Evolutionary conservation across 345 rosid species (phyloP).

Genomic region (Balakata baccata): DNA sequence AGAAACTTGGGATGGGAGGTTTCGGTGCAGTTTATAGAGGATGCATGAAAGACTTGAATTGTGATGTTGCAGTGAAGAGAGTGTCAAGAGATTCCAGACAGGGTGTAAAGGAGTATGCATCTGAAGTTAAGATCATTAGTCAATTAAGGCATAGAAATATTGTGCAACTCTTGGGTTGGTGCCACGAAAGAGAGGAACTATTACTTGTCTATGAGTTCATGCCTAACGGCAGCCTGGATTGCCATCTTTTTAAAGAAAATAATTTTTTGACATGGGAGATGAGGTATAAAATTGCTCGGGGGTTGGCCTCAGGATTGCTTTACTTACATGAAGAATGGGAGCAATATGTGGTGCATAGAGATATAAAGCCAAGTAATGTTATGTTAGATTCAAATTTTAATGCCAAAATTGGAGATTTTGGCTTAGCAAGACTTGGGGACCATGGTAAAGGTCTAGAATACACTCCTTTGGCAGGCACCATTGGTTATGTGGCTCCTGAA

Average conservation of each 20-base stretch:
- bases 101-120: no score
- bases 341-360: slow-evolving; percentile 12
- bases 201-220: slow-evolving; percentile 11
- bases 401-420: slow-evolving; percentile 14
- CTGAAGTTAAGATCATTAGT: no score
- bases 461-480: no score
- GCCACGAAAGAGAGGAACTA: no score
- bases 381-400: slow-evolving; percentile 14
- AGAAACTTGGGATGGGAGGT: no score
- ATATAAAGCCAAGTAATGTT: slow-evolving; percentile 11
- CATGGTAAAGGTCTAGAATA: slow-evolving; percentile 24
- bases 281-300: slow-evolving; percentile 5
- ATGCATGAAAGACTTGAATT: no score
- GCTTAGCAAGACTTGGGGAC: slow-evolving; percentile 23
- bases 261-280: background rate
- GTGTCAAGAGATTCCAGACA: no score
- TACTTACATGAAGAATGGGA: slow-evolving; percentile 11
- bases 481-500: no score
- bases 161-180: no score
- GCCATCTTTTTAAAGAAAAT: background rate
- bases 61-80: no score
- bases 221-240: slow-evolving; percentile 14
- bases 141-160: no score
- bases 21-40: no score
- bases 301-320: background rate